Conservation (phyloP, 441 rosid genomes). For the Eruca vesicaria region DNA sequence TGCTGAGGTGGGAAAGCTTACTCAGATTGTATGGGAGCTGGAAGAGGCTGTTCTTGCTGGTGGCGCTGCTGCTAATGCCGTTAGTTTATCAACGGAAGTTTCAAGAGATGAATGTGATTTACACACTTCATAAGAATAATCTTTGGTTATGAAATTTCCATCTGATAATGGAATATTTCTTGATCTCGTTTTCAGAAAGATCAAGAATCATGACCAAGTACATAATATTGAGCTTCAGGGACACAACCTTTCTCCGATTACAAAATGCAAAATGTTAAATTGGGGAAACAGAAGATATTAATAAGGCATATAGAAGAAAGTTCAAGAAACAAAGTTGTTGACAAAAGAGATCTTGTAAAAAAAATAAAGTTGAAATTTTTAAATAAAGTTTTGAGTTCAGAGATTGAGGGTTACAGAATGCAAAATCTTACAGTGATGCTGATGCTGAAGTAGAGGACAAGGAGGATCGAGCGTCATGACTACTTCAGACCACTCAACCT, state of each 20-base stretch:
- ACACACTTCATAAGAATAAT: too few species aligned
- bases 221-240: too few species aligned
- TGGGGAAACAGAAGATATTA: not conserved
- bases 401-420: not conserved
- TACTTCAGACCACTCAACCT: not conserved
- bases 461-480: not conserved
- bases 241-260: too few species aligned
- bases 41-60: slow-evolving; percentile 99
- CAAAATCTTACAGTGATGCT: not conserved
- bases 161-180: too few species aligned
- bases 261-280: too few species aligned
- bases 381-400: not conserved
- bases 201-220: too few species aligned
- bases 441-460: not conserved
- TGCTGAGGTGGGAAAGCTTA: slow-evolving; percentile 98
- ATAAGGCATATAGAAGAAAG: too few species aligned
- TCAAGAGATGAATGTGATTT: slow-evolving; percentile 98
- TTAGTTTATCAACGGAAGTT: slow-evolving; percentile 95
- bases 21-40: slow-evolving; percentile 93
- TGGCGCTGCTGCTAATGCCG: slow-evolving; percentile 98
- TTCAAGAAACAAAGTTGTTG: too few species aligned
- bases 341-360: too few species aligned
- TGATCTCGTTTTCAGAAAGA: too few species aligned
- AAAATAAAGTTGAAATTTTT: not conserved
- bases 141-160: too few species aligned